phyloP scores from a whole-genome alignment of 768 basidiomycete species.

The Cystoderma amianthinum region DNA sequence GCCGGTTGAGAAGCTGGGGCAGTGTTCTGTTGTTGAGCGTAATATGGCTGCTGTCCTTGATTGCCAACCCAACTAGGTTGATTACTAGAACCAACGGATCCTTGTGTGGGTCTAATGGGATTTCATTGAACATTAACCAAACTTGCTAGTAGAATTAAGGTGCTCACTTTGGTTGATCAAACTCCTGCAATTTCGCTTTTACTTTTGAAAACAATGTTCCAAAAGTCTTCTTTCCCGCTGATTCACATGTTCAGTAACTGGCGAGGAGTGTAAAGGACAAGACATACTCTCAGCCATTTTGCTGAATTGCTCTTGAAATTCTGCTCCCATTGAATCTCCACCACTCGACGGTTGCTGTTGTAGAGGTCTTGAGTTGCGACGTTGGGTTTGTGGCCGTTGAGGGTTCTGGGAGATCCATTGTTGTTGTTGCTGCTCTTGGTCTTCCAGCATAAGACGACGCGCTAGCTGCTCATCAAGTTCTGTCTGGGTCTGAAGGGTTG shows the following conservation, averaged over 20 bases:
- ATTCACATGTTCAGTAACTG: neutral
- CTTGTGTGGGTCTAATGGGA: too few relatives aligned
- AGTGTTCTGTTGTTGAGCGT: slow-evolving; percentile 19
- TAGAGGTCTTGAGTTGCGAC: slow-evolving; percentile 5
- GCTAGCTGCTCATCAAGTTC: slow-evolving; percentile 80
- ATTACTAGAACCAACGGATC: neutral
- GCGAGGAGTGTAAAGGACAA: neutral
- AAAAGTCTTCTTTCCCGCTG: slow-evolving; percentile 77
- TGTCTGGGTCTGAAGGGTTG: slow-evolving; percentile 48
- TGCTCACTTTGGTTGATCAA: slow-evolving; percentile 47
- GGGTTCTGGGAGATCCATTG: slow-evolving; percentile 14
- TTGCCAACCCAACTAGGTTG: neutral
- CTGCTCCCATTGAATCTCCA: slow-evolving; percentile 54
- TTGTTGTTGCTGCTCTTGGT: slow-evolving; percentile 33
- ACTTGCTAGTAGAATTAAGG: too few relatives aligned
- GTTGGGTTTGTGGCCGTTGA: slow-evolving; percentile 15
- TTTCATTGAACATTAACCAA: too few relatives aligned
- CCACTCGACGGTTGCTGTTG: slow-evolving; percentile 16
- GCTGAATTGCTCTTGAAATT: slow-evolving; percentile 68
- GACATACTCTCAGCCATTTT: slow-evolving; percentile 74
- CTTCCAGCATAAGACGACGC: slow-evolving; percentile 62
- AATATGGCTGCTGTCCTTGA: slow-evolving; percentile 21
- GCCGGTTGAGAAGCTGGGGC: slow-evolving; percentile 8
- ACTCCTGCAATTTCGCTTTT: slow-evolving; percentile 79
- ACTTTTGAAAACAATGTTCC: slow-evolving; percentile 67